A percentile compares a stretch with the other conserved stretches of the same genome.
These are phyloP conservation scores for Pseudocercospora musae DNA, from an alignment of 2,329 filamentous ascomycete genomes.

Conservation along the genomic window DNA sequence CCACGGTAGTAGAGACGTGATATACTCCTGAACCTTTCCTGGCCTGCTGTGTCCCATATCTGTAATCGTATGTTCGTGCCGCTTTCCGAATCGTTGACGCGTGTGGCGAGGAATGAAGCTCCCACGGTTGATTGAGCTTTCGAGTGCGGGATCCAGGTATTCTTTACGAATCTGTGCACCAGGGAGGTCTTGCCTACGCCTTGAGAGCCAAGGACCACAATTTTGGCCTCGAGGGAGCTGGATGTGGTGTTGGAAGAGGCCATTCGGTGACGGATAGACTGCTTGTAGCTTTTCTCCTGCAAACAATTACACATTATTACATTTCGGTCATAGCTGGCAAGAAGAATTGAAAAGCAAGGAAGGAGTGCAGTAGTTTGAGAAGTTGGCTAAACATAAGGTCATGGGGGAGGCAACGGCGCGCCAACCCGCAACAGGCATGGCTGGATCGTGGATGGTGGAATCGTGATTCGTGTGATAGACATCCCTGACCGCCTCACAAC, in stretches of 20 bases:
- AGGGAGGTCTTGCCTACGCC: slow-evolving; percentile 77
- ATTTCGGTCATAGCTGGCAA: not conserved
- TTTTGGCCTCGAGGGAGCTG: slow-evolving; percentile 70
- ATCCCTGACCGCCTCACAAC: too few relatives aligned
- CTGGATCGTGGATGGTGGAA: not conserved
- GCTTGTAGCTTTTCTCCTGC: not conserved
- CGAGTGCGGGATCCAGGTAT: slow-evolving; percentile 60
- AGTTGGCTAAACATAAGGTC: slow-evolving; percentile 5
- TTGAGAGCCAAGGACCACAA: slow-evolving; percentile 75
- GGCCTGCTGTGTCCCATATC: slow-evolving; percentile 94
- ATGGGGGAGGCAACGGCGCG: slow-evolving; percentile 1
- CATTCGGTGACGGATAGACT: slow-evolving; percentile 7
- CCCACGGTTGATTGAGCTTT: slow-evolving; percentile 49
- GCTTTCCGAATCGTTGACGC: slow-evolving; percentile 72
- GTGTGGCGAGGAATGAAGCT: slow-evolving; percentile 60
- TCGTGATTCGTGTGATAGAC: not conserved
- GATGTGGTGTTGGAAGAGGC: slow-evolving; percentile 18
- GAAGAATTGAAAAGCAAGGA: not conserved
- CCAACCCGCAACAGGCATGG: not conserved
- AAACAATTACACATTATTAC: not conserved
- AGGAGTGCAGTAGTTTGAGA: not conserved
- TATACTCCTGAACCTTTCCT: slow-evolving; percentile 93
- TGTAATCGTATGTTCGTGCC: slow-evolving; percentile 86
- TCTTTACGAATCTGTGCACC: slow-evolving; percentile 72
- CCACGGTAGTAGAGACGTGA: slow-evolving; percentile 94